A percentile compares a stretch with the other conserved stretches of the same genome.
Evolutionary conservation across 345 rosid species (phyloP).

Genomic region (Lumnitzera littorea): DNA sequence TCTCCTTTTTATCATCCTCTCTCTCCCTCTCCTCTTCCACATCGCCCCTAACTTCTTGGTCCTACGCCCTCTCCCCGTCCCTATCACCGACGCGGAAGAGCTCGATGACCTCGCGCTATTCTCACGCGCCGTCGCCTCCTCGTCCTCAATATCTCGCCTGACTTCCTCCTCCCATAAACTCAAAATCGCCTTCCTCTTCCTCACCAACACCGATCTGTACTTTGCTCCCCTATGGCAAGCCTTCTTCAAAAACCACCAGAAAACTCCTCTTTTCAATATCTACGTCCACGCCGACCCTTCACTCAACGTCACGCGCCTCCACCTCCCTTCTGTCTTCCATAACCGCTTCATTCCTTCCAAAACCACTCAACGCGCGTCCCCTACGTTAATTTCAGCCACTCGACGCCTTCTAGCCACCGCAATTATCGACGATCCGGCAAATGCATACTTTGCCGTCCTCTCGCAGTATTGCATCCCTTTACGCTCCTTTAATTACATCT

Average conservation of each 20-base stretch:
- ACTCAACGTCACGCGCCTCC: conserved; percentile 43
- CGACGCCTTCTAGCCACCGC: conserved; percentile 87
- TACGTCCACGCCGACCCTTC: conserved; percentile 89
- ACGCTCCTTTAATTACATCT: conserved; percentile 62
- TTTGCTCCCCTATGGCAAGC: conserved; percentile 76
- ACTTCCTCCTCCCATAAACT: conserved; percentile 39
- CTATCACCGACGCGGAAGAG: conserved; percentile 70
- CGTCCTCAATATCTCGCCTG: conserved; percentile 41
- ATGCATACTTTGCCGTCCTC: conserved; percentile 68
- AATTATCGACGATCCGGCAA: conserved; percentile 78
- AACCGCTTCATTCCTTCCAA: conserved; percentile 50
- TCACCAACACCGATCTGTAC: conserved; percentile 83
- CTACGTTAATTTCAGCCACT: conserved; percentile 86
- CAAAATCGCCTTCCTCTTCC: conserved; percentile 92
- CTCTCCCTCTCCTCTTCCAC: conserved; percentile 40
- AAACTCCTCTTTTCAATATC: conserved; percentile 44
- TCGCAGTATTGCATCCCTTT: conserved; percentile 87
- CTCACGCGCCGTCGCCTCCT: conserved; percentile 43
- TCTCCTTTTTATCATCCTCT: conserved; percentile 36
- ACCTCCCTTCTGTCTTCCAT: conserved; percentile 24
- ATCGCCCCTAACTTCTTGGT: conserved; percentile 42
- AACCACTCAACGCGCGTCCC: conserved; percentile 74
- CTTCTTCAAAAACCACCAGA: conserved; percentile 36
- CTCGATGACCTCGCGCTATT: conserved; percentile 62
- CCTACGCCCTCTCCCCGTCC: conserved; percentile 36